Conservation (phyloP, 805 yeast species). For the Wickerhamomyces subpelliculosus region DNA sequence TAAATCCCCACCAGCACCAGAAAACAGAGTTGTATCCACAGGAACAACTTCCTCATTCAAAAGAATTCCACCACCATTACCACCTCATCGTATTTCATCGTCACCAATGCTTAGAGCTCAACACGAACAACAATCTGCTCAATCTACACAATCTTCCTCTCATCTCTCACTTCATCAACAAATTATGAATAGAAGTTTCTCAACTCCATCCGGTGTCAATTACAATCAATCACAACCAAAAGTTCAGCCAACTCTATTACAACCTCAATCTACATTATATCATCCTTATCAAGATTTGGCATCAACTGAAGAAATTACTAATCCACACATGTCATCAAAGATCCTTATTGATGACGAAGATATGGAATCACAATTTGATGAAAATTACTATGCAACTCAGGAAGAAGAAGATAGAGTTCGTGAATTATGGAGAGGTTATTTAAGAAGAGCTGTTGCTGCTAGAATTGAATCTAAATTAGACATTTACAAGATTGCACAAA, state of each 20-base stretch:
- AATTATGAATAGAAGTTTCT: neutral
- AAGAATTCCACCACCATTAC: conserved; percentile 13
- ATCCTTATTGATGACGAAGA: conserved; percentile 3
- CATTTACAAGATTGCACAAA: conserved; percentile 7
- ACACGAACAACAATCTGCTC: neutral
- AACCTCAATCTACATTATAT: neutral
- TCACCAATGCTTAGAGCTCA: conserved; percentile 8
- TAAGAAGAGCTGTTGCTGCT: conserved; percentile 13
- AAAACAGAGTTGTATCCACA: conserved; percentile 2
- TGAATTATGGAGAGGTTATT: conserved; percentile 4
- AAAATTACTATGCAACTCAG: neutral
- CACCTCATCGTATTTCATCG: conserved; percentile 20
- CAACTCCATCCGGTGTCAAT: neutral
- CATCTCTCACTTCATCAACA: no score
- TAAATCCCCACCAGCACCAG: conserved; percentile 6
- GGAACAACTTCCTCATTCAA: neutral
- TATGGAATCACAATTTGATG: conserved; percentile 1
- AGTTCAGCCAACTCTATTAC: neutral
- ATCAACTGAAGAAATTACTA: neutral
- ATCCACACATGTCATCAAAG: neutral
- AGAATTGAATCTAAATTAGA: conserved; percentile 20
- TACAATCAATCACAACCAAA: neutral
- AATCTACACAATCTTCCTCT: no score
- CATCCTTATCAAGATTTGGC: neutral
- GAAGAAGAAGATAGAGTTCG: neutral